phyloP scores from a whole-genome alignment of 371 early-diverging fungal genomes.

The Sporodiniella umbellata region DNA sequence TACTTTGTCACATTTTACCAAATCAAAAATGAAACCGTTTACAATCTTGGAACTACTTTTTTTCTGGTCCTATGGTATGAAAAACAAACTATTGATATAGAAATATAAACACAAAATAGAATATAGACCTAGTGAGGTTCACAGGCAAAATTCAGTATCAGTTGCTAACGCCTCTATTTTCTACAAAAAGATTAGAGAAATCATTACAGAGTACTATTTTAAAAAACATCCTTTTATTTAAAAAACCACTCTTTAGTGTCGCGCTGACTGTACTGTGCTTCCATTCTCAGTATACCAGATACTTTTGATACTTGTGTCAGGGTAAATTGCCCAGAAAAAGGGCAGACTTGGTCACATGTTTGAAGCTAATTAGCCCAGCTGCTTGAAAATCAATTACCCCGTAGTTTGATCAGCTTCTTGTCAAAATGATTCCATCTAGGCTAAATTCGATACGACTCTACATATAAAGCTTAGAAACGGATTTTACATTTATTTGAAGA shows the following conservation, averaged over 20 bases:
- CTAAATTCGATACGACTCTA: conserved; percentile 7
- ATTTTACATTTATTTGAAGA: conserved; percentile 13
- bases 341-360: conserved; percentile 1
- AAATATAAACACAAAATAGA: too few species aligned
- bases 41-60: too few species aligned
- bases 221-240: neutral
- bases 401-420: conserved; percentile 10
- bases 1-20: too few species aligned
- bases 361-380: conserved; percentile 5
- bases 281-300: conserved; percentile 56
- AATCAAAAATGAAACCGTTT: too few species aligned
- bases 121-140: too few species aligned
- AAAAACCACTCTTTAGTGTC: neutral
- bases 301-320: neutral
- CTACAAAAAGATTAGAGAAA: too few species aligned
- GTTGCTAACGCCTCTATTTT: too few species aligned
- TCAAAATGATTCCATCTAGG: conserved; percentile 11
- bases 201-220: too few species aligned
- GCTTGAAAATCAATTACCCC: conserved; percentile 9
- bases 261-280: conserved; percentile 50
- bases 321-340: conserved; percentile 1
- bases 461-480: conserved; percentile 11
- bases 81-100: too few species aligned
- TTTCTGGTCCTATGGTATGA: too few species aligned
- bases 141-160: too few species aligned